Percentiles rank a stretch among this genome's conserved stretches.
Conservation (phyloP, 805 yeast species). For the Huiozyma naganishii region DNA sequence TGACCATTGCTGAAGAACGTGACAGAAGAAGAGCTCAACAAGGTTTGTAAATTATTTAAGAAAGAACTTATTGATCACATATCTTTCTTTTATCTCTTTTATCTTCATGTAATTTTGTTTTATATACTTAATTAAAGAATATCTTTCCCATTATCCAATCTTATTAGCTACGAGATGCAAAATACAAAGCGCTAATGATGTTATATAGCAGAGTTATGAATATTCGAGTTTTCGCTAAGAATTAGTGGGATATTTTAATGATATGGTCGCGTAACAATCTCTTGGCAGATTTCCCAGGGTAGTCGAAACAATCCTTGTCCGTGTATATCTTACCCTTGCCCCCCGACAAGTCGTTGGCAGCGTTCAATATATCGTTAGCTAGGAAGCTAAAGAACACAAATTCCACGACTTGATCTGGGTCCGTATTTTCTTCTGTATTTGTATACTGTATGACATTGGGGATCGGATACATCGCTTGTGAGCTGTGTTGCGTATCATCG, state of each 20-base stretch:
- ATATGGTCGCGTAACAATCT: constrained; percentile 32
- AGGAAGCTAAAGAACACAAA: constrained; percentile 67
- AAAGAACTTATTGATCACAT: not conserved
- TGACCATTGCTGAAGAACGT: constrained; percentile 93
- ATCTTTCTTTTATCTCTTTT: not conserved
- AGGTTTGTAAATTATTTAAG: constrained; percentile 35
- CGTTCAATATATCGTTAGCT: constrained; percentile 34
- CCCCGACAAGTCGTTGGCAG: constrained; percentile 24
- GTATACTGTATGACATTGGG: constrained; percentile 68
- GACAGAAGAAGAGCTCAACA: constrained; percentile 91
- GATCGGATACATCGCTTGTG: constrained; percentile 45
- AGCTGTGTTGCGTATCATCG: constrained; percentile 67
- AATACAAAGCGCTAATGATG: not conserved
- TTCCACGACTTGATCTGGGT: constrained; percentile 35
- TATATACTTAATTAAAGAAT: not conserved
- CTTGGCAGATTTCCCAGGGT: constrained; percentile 36
- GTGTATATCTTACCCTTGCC: constrained; percentile 17
- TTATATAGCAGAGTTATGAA: too few species aligned
- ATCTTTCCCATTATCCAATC: too few species aligned
- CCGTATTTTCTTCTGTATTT: constrained; percentile 12
- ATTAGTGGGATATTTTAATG: not conserved
- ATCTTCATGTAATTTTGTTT: constrained; percentile 1
- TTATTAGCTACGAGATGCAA: not conserved
- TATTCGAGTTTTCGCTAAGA: too few species aligned
- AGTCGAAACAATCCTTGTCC: constrained; percentile 28